phyloP scores from a whole-genome alignment of 2,329 filamentous ascomycete genomes.

The Aschersonia sp. region DNA sequence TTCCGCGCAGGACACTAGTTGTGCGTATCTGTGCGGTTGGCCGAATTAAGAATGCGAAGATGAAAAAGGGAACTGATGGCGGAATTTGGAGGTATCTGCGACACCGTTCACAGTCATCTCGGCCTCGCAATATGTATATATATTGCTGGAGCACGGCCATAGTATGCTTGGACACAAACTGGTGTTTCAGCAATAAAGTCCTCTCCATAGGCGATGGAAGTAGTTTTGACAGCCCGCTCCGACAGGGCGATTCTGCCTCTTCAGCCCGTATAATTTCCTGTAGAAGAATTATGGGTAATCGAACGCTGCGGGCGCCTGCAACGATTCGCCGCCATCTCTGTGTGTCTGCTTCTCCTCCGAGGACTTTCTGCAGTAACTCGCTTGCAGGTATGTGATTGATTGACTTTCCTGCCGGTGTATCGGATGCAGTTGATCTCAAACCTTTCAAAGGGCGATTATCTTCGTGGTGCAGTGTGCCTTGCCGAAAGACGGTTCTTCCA shows the following conservation, averaged over 20 bases:
- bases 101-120: slow-evolving; percentile 17
- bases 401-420: slow-evolving; percentile 3
- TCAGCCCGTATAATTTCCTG: slow-evolving; percentile 15
- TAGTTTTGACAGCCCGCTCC: slow-evolving; percentile 8
- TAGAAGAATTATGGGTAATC: slow-evolving; percentile 16
- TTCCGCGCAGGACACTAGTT: slow-evolving; percentile 9
- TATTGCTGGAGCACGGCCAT: slow-evolving; percentile 11
- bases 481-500: neutral
- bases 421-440: neutral
- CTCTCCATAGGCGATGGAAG: slow-evolving; percentile 12
- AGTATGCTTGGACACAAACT: slow-evolving; percentile 9
- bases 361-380: slow-evolving; percentile 10
- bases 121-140: slow-evolving; percentile 14
- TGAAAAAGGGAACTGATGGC: slow-evolving; percentile 12
- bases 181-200: slow-evolving; percentile 8
- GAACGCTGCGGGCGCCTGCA: slow-evolving; percentile 12
- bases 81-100: slow-evolving; percentile 13
- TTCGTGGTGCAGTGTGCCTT: neutral
- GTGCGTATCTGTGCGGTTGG: slow-evolving; percentile 10
- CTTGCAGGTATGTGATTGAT: slow-evolving; percentile 11
- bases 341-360: slow-evolving; percentile 4
- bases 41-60: slow-evolving; percentile 17
- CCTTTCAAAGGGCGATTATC: neutral
- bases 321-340: slow-evolving; percentile 7
- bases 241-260: slow-evolving; percentile 5